Conservation (phyloP, 441 rosid species). For the Gossypium davidsonii region DNA sequence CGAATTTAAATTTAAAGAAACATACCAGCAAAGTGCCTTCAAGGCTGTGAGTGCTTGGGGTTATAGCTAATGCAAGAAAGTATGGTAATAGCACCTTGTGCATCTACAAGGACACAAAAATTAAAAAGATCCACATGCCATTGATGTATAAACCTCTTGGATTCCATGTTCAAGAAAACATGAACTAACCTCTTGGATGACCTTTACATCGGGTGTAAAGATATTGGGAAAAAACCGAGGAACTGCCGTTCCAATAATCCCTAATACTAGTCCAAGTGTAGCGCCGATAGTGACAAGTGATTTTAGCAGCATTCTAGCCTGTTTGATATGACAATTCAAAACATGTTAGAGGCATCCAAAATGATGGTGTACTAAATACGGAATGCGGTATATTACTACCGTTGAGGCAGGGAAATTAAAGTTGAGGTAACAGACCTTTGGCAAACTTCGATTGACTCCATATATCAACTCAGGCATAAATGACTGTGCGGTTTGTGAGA, state of each 20-base stretch:
- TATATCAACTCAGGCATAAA: slow-evolving; percentile 88
- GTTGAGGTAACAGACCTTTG: slow-evolving; percentile 39
- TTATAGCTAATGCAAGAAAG: slow-evolving; percentile 54
- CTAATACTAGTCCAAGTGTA: slow-evolving; percentile 57
- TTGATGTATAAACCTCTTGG: no score
- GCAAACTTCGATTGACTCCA: slow-evolving; percentile 53
- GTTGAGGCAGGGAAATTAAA: slow-evolving; percentile 5
- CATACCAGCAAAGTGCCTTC: slow-evolving; percentile 93
- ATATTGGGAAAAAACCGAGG: slow-evolving; percentile 68
- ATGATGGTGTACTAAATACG: not conserved
- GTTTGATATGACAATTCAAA: slow-evolving; percentile 23
- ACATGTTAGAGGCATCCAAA: not conserved
- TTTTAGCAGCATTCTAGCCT: slow-evolving; percentile 76
- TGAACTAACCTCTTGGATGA: slow-evolving; percentile 56
- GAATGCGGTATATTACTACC: not conserved
- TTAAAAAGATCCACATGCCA: not conserved
- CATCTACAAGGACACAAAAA: slow-evolving; percentile 51
- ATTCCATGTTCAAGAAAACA: not conserved
- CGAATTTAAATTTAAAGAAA: not conserved
- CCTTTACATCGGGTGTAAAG: slow-evolving; percentile 59
- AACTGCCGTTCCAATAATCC: slow-evolving; percentile 54
- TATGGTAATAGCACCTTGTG: slow-evolving; percentile 69
- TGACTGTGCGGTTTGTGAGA: slow-evolving; percentile 90
- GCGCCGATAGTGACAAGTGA: slow-evolving; percentile 78
- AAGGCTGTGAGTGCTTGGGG: slow-evolving; percentile 69